Evolutionary conservation across 1,284 basidiomycete genomes (phyloP).

Genomic region (Flammula alnicola): DNA sequence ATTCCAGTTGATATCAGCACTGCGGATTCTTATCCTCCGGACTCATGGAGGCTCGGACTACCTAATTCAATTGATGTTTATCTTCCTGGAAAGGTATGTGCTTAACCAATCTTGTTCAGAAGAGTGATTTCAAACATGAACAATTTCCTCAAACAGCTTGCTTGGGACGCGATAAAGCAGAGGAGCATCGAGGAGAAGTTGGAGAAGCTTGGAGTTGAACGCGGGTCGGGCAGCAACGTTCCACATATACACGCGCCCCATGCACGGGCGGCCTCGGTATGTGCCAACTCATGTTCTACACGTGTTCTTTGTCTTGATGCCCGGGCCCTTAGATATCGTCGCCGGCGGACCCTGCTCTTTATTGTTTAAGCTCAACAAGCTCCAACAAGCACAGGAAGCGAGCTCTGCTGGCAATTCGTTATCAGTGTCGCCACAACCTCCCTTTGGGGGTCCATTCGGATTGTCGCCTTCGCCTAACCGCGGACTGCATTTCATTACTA

Average conservation of each 20-base stretch:
- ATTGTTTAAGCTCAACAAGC: conserved; percentile 79
- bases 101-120: conserved; percentile 13
- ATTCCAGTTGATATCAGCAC: conserved; percentile 54
- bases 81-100: conserved; percentile 75
- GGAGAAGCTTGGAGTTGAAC: conserved; percentile 76
- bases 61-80: conserved; percentile 78
- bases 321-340: conserved; percentile 71
- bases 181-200: conserved; percentile 78
- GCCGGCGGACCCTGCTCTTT: conserved; percentile 80
- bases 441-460: conserved; percentile 37
- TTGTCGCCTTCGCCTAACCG: conserved; percentile 60
- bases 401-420: conserved; percentile 56
- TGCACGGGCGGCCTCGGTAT: conserved; percentile 77
- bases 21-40: conserved; percentile 63
- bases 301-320: conserved; percentile 32
- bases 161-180: conserved; percentile 75
- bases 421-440: conserved; percentile 66
- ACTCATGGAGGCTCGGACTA: conserved; percentile 56
- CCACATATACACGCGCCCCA: conserved; percentile 72
- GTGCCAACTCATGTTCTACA: conserved; percentile 37
- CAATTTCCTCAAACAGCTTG: no score
- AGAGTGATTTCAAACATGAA: no score
- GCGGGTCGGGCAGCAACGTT: conserved; percentile 57
- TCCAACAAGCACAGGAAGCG: conserved; percentile 68
- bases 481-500: conserved; percentile 36